Base-by-base conservation (phyloP, 2,329 filamentous ascomycete genomes). In the Fusarium pininemorale region DNA sequence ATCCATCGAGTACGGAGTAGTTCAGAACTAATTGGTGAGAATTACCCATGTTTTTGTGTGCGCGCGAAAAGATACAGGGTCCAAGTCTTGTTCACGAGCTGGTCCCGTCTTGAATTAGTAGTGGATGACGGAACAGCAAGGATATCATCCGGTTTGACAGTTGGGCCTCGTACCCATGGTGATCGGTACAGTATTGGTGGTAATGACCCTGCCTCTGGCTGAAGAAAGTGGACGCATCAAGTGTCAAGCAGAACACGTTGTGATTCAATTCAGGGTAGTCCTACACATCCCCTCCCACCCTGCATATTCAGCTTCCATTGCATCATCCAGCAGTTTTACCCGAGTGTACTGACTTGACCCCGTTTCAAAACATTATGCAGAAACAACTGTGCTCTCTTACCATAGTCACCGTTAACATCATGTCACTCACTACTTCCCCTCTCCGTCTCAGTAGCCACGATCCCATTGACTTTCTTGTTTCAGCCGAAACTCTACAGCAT, bases 1-100 rank as follows among this genome's bases (percentile, higher is more conserved):
- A 48, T 55, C 48, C 48, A 39, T 69, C 42, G 28, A 54, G 41
- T 48, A 48, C 26, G 14, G 26, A 30, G 26, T 44, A 50, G 47
- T 24, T n/a, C 37, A 45, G 32, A 35, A 45, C 28, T 47, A 41
- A 68, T 58, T 66, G 45, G 69, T n/a, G 57, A 62, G 47, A 69
- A 55, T 51, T 58, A 30, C 30, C 42, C 54, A 59, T 51, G 63
- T 53, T 70, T 66, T 70, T 68, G 39, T 71, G 44, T 45, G 67
- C 35, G 68, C 48, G 67, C 66, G 63, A 62, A 72, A 72, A 55
- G 63, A 60, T 59, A 69, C 53, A 69, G 69, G 71, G 73, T 75
- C 73, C 69, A 75, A 75, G 66, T 75, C 64, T 72, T 75, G 72
- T 72, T 70, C 68, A 61, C 53, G 54, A 63, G 53, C 72, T 75